These are phyloP conservation scores for Poa annua DNA, from an alignment of 176 grass and related monocot genomes.

Conservation along the genomic window DNA sequence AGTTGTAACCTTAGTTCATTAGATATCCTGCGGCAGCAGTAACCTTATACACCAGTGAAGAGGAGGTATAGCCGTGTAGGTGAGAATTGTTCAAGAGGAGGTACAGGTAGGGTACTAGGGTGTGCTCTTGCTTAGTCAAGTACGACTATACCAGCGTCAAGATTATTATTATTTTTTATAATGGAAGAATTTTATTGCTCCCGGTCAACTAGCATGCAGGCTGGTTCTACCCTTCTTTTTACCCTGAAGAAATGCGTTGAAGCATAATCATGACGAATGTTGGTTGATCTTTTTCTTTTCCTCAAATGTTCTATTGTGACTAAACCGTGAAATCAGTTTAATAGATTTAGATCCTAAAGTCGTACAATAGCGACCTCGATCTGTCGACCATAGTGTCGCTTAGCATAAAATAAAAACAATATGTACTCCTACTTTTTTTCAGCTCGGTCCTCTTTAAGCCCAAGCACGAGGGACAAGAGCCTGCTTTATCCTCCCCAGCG, in stretches of 20 bases:
- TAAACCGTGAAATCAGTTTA: too few species aligned
- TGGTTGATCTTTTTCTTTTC: too few species aligned
- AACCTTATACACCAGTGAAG: neutral
- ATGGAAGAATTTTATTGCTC: neutral
- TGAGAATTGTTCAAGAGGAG: neutral
- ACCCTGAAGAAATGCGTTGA: neutral
- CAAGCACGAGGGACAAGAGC: neutral
- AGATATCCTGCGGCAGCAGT: conserved; percentile 4
- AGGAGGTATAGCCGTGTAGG: too few species aligned
- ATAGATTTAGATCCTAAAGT: too few species aligned
- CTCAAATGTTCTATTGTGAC: too few species aligned
- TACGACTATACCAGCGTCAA: neutral
- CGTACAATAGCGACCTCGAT: too few species aligned
- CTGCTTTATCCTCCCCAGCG: neutral
- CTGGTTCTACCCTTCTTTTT: neutral
- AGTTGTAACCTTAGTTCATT: neutral
- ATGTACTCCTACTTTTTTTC: neutral
- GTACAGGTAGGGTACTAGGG: neutral
- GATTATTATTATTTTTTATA: neutral
- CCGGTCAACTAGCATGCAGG: neutral
- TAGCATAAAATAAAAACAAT: too few species aligned
- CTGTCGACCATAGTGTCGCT: too few species aligned
- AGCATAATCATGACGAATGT: too few species aligned
- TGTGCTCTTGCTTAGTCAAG: neutral
- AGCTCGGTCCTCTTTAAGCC: neutral